Evolutionary conservation across 768 basidiomycete species (phyloP), one percentile per base, ranked within the genome.

Genomic region (Trametes cingulata): DNA sequence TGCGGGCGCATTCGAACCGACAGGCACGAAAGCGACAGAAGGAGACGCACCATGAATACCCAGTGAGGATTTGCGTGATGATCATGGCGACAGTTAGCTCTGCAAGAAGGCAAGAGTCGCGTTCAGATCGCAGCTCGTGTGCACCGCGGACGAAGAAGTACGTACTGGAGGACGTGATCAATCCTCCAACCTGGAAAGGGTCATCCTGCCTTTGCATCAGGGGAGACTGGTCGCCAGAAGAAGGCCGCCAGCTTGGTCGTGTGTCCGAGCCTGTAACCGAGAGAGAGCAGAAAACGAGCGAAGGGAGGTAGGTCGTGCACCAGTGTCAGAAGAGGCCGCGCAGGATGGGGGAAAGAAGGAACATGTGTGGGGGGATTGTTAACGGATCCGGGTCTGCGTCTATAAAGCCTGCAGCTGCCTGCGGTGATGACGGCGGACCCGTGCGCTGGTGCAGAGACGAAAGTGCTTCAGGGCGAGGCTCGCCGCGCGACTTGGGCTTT

Each of bases 11-110:
- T 6, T 56, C 27, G 17, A 36, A 2, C 14, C 25, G n/a, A 13
- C 33, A 10, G n/a, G 2, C 29, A 15, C n/a, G 17, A 20, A 19
- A 8, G 12, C 37, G 27, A 33, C 3, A n/a, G 4, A 9, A 41
- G n/a, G 12, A 12, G n/a, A 56, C 60, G 33, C 42, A 61, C 60
- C 54, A 61, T 24, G 50, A 48, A 17, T 37, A 45, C 6, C 60
- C 60, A 15, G 49, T 29, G 19, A 56, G 37, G 33, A 61, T 42
- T 5, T 56, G 40, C 20, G 54, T 35, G 20, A 56, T 27, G 43
- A 56, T 45, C 49, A 59, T 40, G 20, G 36, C 22, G 15, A 36
- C n/a, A 17, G 35, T 19, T 10, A 56, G 45, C 45, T 56, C 55
- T 56, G 36, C 8, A 20, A 20, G 14, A 12, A 7, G 35, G 19